Conservation (phyloP, 108 stramenopile species). For the Skeletonema grethae region DNA sequence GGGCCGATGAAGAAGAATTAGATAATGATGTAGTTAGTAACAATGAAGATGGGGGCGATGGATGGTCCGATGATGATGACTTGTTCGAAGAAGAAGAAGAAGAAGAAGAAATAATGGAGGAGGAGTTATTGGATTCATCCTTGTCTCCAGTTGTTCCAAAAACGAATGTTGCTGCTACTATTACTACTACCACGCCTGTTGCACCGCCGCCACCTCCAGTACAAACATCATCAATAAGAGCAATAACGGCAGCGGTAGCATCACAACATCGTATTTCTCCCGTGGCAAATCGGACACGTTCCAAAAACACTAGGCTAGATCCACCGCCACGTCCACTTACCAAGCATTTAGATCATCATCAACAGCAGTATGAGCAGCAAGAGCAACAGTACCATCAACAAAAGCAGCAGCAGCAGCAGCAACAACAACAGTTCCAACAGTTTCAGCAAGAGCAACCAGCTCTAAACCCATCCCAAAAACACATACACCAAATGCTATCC, state of each 20-base stretch:
- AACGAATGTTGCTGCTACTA: neutral
- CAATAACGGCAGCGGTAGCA: too few relatives aligned
- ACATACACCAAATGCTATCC: too few relatives aligned
- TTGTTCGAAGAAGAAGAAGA: conserved; percentile 43
- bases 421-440: neutral
- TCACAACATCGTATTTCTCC: too few relatives aligned
- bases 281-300: too few relatives aligned
- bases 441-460: too few relatives aligned
- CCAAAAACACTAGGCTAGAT: too few relatives aligned
- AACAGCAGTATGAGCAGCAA: too few relatives aligned
- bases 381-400: neutral
- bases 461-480: too few relatives aligned
- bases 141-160: neutral
- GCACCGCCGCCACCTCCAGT: conserved; percentile 13
- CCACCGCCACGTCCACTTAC: too few relatives aligned
- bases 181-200: neutral
- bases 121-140: neutral
- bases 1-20: conserved; percentile 6
- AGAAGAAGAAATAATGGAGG: conserved; percentile 20
- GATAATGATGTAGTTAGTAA: neutral
- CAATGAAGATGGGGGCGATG: conserved; percentile 5
- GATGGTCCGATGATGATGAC: conserved; percentile 46
- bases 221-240: too few relatives aligned
- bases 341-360: too few relatives aligned
- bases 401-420: neutral